These are phyloP conservation scores for Phytopythium litorale DNA, from an alignment of 352 stramenopile genomes.

Conservation along the genomic window DNA sequence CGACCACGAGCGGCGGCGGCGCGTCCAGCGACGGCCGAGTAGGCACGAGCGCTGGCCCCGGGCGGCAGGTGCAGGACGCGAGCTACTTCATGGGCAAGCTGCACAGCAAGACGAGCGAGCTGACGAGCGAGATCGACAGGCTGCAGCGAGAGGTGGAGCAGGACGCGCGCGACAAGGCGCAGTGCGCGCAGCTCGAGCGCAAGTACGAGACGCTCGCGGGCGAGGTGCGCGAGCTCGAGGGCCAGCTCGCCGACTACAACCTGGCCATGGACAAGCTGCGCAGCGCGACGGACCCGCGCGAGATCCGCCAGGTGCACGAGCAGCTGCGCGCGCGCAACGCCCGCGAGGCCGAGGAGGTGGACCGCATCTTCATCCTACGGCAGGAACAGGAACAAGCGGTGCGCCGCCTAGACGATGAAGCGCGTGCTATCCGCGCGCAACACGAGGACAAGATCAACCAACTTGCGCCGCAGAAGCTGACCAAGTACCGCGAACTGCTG, in stretches of 20 bases:
- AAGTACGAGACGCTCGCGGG: slow-evolving; percentile 69
- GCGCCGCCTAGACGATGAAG: slow-evolving; percentile 71
- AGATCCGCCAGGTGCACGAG: slow-evolving; percentile 70
- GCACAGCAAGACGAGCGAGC: slow-evolving; percentile 88
- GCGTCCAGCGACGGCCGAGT: not conserved
- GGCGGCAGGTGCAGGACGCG: slow-evolving; percentile 84
- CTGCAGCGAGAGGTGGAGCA: slow-evolving; percentile 84
- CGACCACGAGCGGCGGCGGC: slow-evolving; percentile 27
- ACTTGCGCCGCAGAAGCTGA: slow-evolving; percentile 80
- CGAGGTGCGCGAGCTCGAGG: slow-evolving; percentile 85
- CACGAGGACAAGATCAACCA: slow-evolving; percentile 88
- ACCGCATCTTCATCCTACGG: slow-evolving; percentile 87
- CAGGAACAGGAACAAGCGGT: slow-evolving; percentile 76
- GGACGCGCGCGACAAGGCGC: slow-evolving; percentile 84
- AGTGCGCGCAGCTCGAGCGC: slow-evolving; percentile 82
- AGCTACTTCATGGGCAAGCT: slow-evolving; percentile 90
- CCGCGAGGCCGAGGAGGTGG: slow-evolving; percentile 86
- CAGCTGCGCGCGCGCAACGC: slow-evolving; percentile 66
- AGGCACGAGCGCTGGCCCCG: slow-evolving; percentile 37
- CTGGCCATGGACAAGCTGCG: slow-evolving; percentile 91
- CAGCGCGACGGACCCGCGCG: slow-evolving; percentile 55
- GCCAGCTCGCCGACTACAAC: slow-evolving; percentile 92
- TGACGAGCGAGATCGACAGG: slow-evolving; percentile 77
- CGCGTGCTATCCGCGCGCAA: slow-evolving; percentile 72
- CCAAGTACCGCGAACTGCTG: slow-evolving; percentile 72